Evolutionary conservation across 208 protist species (phyloP), one percentile per base, ranked within the genome.

Genomic region (Trypanosoma congolense): DNA sequence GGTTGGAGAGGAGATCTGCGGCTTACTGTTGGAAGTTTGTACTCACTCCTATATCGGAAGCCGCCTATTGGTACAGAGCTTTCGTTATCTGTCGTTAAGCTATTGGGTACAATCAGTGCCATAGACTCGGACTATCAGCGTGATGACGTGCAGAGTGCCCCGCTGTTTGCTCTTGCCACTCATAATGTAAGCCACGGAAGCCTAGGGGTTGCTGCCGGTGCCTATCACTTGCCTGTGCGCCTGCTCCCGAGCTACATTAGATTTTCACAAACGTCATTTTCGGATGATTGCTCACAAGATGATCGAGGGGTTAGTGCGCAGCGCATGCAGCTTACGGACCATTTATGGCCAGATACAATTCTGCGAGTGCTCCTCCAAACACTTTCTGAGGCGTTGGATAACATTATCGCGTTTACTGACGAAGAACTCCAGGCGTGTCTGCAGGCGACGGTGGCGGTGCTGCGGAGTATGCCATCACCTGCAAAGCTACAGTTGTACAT

Each of bases 101-200:
- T 92, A 16, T 71, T 92, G 9, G 78, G 80, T 29, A 92, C 80
- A 14, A 87, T 92, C 66, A 81, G 76, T 63, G 77, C 74, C 56
- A 87, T 87, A 24, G 75, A 84, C 58, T 70, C 80, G n/a, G 26
- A 54, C 28, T 45, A 62, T 25, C 51, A 67, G 16, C 30, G 31
- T 42, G 65, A 69, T 2, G 56, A 73, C 25, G 48, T 29, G 30
- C 53, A 61, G 4, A 30, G 24, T 26, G 43, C 53, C 2, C 12
- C 26, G 3, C 5, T 69, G 4, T 8, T 69, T 24, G 9, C 42
- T 9, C 42, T 46, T n/a, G 42, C 18, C 9, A 25, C 42, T 16
- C 33, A 16, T 12, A 38, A 12, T 19, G 42, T 6, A 46, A 46
- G 42, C n/a, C 12, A n/a, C n/a, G 42, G 18, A 46, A n/a, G 21